Percentiles rank a stretch among this genome's conserved stretches.
These are phyloP conservation scores for Cladophialophora exuberans DNA, from an alignment of 2,329 filamentous ascomycete species.

Conservation along the genomic window DNA sequence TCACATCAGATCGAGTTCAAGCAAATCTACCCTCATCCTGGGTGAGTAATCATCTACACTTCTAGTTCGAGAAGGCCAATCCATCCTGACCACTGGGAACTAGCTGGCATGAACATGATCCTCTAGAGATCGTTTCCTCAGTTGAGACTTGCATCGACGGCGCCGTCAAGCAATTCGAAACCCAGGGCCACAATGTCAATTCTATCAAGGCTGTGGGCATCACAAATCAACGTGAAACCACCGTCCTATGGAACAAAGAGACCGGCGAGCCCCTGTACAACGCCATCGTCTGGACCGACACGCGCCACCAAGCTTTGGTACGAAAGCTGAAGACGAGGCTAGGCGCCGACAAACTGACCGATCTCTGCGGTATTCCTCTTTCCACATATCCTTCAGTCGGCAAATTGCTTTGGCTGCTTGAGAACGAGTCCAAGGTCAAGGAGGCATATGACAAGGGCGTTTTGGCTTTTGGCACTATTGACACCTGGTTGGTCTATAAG, in stretches of 20 bases:
- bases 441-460: constrained; percentile 75
- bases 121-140: constrained; percentile 72
- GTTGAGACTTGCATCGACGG: constrained; percentile 80
- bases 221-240: constrained; percentile 89
- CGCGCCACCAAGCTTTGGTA: constrained; percentile 74
- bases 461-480: constrained; percentile 83
- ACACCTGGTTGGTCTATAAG: constrained; percentile 84
- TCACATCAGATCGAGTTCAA: constrained; percentile 86
- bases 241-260: constrained; percentile 78
- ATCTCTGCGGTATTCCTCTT: constrained; percentile 77
- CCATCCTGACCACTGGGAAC: constrained; percentile 80
- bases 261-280: constrained; percentile 82
- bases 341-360: constrained; percentile 69
- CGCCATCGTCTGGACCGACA: constrained; percentile 90
- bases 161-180: constrained; percentile 71
- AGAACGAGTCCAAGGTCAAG: constrained; percentile 70
- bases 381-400: constrained; percentile 88
- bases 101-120: constrained; percentile 90
- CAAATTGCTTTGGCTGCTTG: constrained; percentile 81
- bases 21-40: constrained; percentile 81
- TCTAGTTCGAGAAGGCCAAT: no score
- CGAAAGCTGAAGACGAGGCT: constrained; percentile 72
- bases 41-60: no score
- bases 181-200: constrained; percentile 67
- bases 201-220: constrained; percentile 80